Evolutionary conservation across 192 early-diverging fungal genomes (phyloP).

Genomic region (Paraglomus brasilianum): DNA sequence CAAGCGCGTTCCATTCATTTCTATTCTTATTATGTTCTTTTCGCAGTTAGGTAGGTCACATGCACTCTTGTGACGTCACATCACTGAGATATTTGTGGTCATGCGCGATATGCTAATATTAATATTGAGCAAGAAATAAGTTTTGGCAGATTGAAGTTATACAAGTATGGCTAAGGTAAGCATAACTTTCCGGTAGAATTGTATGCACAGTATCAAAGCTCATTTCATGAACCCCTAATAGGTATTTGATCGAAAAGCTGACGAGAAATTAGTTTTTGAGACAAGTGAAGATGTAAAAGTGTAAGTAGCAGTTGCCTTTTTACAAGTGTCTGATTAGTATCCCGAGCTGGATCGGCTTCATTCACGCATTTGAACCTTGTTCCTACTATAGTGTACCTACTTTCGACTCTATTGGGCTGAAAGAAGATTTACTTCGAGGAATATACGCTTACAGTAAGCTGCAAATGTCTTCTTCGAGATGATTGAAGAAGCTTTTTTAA

Average conservation of each 20-base stretch:
- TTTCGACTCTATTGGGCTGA: conserved; percentile 96
- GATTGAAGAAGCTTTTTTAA: background rate
- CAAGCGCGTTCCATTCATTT: too few species aligned
- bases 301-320: background rate
- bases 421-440: conserved; percentile 93
- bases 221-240: too few species aligned
- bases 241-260: conserved; percentile 38
- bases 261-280: conserved; percentile 69
- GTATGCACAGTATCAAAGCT: too few species aligned
- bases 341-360: background rate
- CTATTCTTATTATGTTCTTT: too few species aligned
- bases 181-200: too few species aligned
- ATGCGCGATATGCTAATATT: too few species aligned
- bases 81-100: too few species aligned
- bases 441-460: conserved; percentile 93
- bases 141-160: too few species aligned
- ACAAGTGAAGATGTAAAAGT: conserved; percentile 85
- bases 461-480: background rate
- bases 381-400: conserved; percentile 57
- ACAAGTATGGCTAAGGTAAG: too few species aligned
- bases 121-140: too few species aligned
- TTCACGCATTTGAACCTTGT: conserved; percentile 28
- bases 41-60: too few species aligned
- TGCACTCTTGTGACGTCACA: too few species aligned
- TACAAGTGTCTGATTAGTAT: background rate